Percentiles rank a stretch among this genome's conserved stretches.
phyloP scores from a whole-genome alignment of 305 asterid genomes.

The Fraxinus angustifolia region DNA sequence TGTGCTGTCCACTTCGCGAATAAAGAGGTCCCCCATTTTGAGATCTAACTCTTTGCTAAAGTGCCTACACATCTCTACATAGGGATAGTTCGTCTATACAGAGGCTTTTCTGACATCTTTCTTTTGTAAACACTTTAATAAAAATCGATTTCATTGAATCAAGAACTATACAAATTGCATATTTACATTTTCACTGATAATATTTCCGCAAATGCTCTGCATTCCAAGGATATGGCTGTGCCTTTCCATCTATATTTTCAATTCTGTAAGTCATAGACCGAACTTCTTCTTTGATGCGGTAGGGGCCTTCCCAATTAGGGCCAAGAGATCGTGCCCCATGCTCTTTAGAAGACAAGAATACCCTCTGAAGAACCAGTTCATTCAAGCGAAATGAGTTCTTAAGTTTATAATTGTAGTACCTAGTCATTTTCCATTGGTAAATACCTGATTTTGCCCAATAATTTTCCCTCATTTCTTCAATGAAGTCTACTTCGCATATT shows the following conservation, averaged over 20 bases:
- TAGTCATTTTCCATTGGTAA: too few species aligned
- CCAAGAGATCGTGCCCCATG: neutral
- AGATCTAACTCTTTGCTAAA: neutral
- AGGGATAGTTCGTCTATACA: neutral
- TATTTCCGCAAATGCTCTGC: neutral
- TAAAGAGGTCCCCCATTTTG: neutral
- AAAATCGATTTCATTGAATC: too few species aligned
- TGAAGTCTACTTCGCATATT: too few species aligned
- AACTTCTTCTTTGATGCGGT: neutral
- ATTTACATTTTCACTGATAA: neutral
- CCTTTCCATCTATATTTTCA: neutral
- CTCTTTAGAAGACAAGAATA: neutral
- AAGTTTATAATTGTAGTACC: too few species aligned
- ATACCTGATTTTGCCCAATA: too few species aligned
- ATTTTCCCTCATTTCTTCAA: too few species aligned
- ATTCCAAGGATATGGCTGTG: neutral
- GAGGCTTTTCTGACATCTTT: neutral
- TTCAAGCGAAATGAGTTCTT: too few species aligned
- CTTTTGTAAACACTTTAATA: neutral
- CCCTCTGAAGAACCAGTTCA: neutral
- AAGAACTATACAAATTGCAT: neutral
- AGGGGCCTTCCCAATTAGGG: neutral
- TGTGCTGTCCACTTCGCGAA: neutral
- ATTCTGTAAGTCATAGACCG: neutral
- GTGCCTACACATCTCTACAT: neutral